phyloP scores from a whole-genome alignment of 1,284 basidiomycete species.

The Malassezia cuniculi region DNA sequence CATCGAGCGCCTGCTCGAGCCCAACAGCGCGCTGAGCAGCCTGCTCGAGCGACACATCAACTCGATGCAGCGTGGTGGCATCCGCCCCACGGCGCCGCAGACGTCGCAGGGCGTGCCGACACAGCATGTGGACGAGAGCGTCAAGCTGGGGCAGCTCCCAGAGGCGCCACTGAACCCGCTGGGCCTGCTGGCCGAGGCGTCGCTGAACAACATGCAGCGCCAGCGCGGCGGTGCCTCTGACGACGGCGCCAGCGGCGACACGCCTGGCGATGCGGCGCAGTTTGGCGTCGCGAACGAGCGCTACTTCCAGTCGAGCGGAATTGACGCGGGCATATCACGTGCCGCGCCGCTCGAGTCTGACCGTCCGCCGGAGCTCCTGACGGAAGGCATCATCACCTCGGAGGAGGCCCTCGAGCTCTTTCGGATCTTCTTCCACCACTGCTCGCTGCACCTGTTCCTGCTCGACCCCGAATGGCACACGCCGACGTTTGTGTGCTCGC shows the following conservation, averaged over 20 bases:
- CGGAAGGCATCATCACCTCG: conserved; percentile 64
- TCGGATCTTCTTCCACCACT: conserved; percentile 62
- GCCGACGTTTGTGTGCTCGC: conserved; percentile 38
- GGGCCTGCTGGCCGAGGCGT: conserved; percentile 44
- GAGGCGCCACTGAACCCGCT: conserved; percentile 44
- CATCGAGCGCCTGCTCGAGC: too few species aligned
- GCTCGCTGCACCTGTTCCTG: conserved; percentile 29
- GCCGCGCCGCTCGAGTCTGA: conserved; percentile 69
- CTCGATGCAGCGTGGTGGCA: neutral
- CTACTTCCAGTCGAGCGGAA: conserved; percentile 64
- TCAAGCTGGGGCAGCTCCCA: conserved; percentile 52
- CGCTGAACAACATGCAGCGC: conserved; percentile 36
- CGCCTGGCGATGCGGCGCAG: conserved; percentile 1
- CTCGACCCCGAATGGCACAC: conserved; percentile 45
- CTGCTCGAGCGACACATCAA: neutral
- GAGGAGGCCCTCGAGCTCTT: conserved; percentile 77
- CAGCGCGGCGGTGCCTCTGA: conserved; percentile 13
- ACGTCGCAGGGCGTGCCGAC: neutral
- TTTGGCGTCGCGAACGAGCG: conserved; percentile 75
- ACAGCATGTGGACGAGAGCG: neutral
- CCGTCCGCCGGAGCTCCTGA: conserved; percentile 65
- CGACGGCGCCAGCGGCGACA: conserved; percentile 9
- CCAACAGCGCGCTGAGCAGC: neutral
- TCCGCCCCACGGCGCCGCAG: neutral
- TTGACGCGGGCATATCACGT: conserved; percentile 56